Conservation (phyloP, 306 rosid species). For the Sophora flavescens region DNA sequence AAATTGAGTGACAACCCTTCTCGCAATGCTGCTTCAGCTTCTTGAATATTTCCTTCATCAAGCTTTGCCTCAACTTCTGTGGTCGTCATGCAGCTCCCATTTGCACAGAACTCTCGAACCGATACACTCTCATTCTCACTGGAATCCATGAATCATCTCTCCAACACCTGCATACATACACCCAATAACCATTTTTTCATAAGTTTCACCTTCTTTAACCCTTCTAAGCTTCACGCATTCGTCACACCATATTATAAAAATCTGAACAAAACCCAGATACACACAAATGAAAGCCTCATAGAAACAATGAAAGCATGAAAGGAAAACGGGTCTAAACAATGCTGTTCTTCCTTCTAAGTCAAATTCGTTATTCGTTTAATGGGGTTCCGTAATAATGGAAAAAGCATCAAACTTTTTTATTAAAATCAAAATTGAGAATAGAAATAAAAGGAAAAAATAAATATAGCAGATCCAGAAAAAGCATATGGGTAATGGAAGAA, state of each 20-base stretch:
- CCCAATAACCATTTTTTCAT: constrained; percentile 31
- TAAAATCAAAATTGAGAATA: not conserved
- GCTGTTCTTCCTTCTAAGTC: not conserved
- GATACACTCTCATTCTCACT: constrained; percentile 46
- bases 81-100: constrained; percentile 70
- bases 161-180: constrained; percentile 41
- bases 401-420: not conserved
- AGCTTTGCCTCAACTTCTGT: constrained; percentile 83
- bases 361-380: not conserved
- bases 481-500: not conserved
- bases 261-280: not conserved
- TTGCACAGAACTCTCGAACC: constrained; percentile 66
- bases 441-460: not conserved
- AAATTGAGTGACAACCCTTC: constrained; percentile 89
- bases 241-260: not conserved
- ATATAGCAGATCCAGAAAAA: constrained; percentile 25
- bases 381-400: not conserved
- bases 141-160: constrained; percentile 65
- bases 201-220: constrained; percentile 38
- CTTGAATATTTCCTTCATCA: constrained; percentile 90
- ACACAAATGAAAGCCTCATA: too few species aligned
- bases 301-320: not conserved
- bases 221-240: not conserved
- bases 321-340: not conserved
- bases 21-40: constrained; percentile 82